Percentiles rank a stretch among this genome's conserved stretches.
These are phyloP conservation scores for Antarctomyces pellizariae DNA, from an alignment of 495 filamentous ascomycete species.

Conservation along the genomic window DNA sequence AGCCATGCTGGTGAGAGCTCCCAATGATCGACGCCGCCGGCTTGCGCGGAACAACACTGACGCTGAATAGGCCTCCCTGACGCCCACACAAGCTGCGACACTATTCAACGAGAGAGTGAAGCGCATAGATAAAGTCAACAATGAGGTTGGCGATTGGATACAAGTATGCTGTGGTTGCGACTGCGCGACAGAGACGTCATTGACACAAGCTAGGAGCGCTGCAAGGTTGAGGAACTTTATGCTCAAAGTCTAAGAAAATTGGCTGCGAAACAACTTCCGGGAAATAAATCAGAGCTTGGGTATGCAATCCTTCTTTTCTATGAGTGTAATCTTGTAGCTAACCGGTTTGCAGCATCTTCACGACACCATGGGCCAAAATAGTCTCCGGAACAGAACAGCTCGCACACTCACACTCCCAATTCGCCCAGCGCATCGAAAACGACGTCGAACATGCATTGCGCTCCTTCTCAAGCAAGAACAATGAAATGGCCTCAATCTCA, in stretches of 20 bases:
- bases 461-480: slow-evolving; percentile 42
- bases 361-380: slow-evolving; percentile 81
- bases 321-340: slow-evolving; percentile 5
- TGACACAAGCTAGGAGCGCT: slow-evolving; percentile 57
- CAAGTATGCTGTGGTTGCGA: slow-evolving; percentile 35
- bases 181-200: slow-evolving; percentile 3
- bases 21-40: slow-evolving; percentile 1
- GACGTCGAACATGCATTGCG: slow-evolving; percentile 78
- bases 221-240: slow-evolving; percentile 80
- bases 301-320: slow-evolving; percentile 21
- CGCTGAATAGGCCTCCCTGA: slow-evolving; percentile 41
- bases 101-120: slow-evolving; percentile 74
- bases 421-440: slow-evolving; percentile 66
- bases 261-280: slow-evolving; percentile 38
- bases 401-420: slow-evolving; percentile 61
- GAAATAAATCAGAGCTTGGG: slow-evolving; percentile 64
- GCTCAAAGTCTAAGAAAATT: slow-evolving; percentile 66
- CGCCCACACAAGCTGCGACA: slow-evolving; percentile 64
- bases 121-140: slow-evolving; percentile 66
- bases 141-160: slow-evolving; percentile 88
- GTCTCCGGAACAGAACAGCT: slow-evolving; percentile 54
- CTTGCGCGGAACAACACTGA: slow-evolving; percentile 2
- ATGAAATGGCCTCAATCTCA: slow-evolving; percentile 66
- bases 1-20: slow-evolving; percentile 62
- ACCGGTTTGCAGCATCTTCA: slow-evolving; percentile 45